Percentiles rank a stretch among this genome's conserved stretches.
These are phyloP conservation scores for Neofusicoccum sp. DNA, from an alignment of 2,329 filamentous ascomycete genomes.

Conservation along the genomic window DNA sequence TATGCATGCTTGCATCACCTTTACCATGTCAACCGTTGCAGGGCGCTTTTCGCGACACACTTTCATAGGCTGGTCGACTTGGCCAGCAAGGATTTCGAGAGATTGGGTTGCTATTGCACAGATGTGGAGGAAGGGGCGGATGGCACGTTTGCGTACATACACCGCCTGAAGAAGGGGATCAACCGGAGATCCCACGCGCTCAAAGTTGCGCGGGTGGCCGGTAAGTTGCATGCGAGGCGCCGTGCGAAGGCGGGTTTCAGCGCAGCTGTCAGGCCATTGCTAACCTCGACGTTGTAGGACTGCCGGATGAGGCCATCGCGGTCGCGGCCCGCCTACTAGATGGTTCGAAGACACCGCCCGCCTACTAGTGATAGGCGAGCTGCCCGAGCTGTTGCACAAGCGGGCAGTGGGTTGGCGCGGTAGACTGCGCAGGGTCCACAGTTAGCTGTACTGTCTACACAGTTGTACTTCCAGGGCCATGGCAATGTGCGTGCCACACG, in stretches of 20 bases:
- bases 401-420: not conserved
- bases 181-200: constrained; percentile 88
- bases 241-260: not conserved
- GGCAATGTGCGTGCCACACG: constrained; percentile 4
- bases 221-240: constrained; percentile 26
- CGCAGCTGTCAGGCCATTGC: not conserved
- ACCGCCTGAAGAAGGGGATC: constrained; percentile 75
- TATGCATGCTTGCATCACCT: constrained; percentile 87
- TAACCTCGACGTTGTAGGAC: constrained; percentile 36
- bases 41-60: constrained; percentile 90
- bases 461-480: constrained; percentile 4
- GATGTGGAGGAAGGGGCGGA: constrained; percentile 72
- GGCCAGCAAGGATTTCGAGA: constrained; percentile 54
- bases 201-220: constrained; percentile 88
- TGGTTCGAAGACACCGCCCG: constrained; percentile 21
- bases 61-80: constrained; percentile 84
- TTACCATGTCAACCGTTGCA: constrained; percentile 70
- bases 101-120: constrained; percentile 78
- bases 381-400: not conserved
- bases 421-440: constrained; percentile 9
- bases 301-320: constrained; percentile 70
- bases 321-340: constrained; percentile 63
- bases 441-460: constrained; percentile 2
- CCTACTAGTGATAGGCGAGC: not conserved
- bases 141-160: constrained; percentile 74